These are phyloP conservation scores for Aspergillus avenaceus DNA, from an alignment of 495 filamentous ascomycete species.

Conservation along the genomic window DNA sequence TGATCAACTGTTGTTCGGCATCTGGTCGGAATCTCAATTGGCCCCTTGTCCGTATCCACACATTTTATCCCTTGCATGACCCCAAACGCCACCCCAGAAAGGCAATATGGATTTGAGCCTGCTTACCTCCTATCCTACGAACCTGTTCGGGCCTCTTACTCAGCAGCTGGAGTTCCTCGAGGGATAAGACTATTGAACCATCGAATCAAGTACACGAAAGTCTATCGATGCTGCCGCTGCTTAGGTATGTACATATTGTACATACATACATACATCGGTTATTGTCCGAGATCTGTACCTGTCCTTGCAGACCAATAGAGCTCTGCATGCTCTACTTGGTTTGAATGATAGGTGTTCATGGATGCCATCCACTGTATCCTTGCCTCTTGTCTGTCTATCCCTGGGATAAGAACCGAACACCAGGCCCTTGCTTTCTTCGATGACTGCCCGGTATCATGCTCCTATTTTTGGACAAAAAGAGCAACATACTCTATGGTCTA, in stretches of 20 bases:
- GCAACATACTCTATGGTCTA: too few species aligned
- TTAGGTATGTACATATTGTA: too few species aligned
- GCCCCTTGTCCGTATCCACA: neutral
- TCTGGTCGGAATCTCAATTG: too few species aligned
- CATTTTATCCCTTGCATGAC: neutral
- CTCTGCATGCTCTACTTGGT: neutral
- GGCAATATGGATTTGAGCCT: too few species aligned
- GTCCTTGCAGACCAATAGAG: neutral
- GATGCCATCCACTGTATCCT: neutral
- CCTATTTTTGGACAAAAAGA: too few species aligned
- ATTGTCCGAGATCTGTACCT: neutral
- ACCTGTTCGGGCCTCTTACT: neutral
- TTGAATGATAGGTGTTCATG: neutral
- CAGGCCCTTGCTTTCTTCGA: neutral
- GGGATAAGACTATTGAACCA: neutral
- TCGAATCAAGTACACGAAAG: neutral
- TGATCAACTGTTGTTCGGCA: too few species aligned
- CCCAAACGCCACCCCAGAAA: neutral
- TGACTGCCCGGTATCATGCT: neutral
- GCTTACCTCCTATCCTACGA: too few species aligned
- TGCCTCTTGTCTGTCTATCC: neutral
- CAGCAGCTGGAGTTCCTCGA: neutral
- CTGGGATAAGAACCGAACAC: neutral
- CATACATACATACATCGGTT: neutral
- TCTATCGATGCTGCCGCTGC: neutral